Base-by-base conservation (phyloP, 179 eudicot genomes). In the Beta corolliflora region DNA sequence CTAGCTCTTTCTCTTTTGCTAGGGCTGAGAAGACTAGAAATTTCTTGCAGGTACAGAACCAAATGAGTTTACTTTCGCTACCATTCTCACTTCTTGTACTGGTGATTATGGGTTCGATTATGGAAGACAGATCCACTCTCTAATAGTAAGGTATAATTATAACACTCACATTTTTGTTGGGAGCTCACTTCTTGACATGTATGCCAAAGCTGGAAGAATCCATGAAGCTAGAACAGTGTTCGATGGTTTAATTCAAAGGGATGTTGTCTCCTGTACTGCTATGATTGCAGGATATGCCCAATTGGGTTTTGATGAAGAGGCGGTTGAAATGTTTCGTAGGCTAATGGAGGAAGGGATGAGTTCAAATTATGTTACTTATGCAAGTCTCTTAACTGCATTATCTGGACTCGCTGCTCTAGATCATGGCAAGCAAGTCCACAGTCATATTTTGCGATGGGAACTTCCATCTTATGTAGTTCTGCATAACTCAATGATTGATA, bases 51-150 rank as follows among this genome's bases (percentile, higher is more conserved):
- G 93, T 85, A 81, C 87, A 21, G 85, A 85, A 71, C 98, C 98
- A 56, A 94, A 94, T 76, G 97, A 89, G 85, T 94, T 93, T 81
- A 94, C 98, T 45, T 93, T 93, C 66, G 89, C 97, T 5, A 91
- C 94, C 52, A 86, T 91, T 53, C 92, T 94, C 21, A 88, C 93
- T 80, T 91, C 89, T 36, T 93, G 96, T 82, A 84, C 86, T 45
- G 89, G 98, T 36, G 83, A 59, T 66, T 79, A 36, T 79, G 91
- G 88, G 58, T 53, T 85, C 21, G 77, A 82, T 9, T 76, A 76
- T 77, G 98, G 98, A 80, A 93, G 80, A 80, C 98, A 94, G 81
- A 87, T 94, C 52, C 98, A 94, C 74, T 90, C 89, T 79, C 93
- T 86, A 65, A 58, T 87, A 79, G 81, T 90, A 29, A 94, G 85